Conservation (phyloP, 2,329 filamentous ascomycete species). For the Hypoxylon sp. region DNA sequence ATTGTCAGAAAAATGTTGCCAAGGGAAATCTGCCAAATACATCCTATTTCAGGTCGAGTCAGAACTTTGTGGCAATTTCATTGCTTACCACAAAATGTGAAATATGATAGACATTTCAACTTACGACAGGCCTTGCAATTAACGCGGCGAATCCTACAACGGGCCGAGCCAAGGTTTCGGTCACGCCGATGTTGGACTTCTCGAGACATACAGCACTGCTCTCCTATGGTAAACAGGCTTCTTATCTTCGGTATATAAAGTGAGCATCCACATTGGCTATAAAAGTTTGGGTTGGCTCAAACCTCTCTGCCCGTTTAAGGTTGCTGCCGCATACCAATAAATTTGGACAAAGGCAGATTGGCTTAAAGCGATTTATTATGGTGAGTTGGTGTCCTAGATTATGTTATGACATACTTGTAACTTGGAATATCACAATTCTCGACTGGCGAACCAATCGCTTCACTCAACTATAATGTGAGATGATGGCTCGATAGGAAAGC, state of each 20-base stretch:
- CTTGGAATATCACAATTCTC: not conserved
- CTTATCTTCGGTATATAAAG: slow-evolving; percentile 18
- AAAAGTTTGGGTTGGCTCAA: not conserved
- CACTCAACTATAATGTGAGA: too few relatives aligned
- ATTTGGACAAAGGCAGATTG: slow-evolving; percentile 6
- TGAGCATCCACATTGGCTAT: not conserved
- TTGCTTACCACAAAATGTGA: not conserved
- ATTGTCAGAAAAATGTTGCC: too few relatives aligned
- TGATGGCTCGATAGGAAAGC: too few relatives aligned
- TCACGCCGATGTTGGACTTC: slow-evolving; percentile 26
- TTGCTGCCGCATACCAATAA: slow-evolving; percentile 9
- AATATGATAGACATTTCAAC: not conserved
- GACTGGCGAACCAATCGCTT: too few relatives aligned
- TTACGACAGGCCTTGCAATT: not conserved
- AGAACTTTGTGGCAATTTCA: not conserved
- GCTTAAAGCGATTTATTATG: not conserved
- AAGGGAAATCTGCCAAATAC: not conserved
- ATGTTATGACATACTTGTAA: not conserved
- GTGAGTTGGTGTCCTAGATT: slow-evolving; percentile 12
- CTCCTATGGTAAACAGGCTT: slow-evolving; percentile 1
- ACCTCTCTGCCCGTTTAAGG: slow-evolving; percentile 1
- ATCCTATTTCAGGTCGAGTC: not conserved
- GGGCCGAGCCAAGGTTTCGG: slow-evolving; percentile 20
- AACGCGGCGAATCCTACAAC: slow-evolving; percentile 18
- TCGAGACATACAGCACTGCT: slow-evolving; percentile 26